Base-by-base conservation (phyloP, 805 yeast species). In the Candida krabiensis region DNA sequence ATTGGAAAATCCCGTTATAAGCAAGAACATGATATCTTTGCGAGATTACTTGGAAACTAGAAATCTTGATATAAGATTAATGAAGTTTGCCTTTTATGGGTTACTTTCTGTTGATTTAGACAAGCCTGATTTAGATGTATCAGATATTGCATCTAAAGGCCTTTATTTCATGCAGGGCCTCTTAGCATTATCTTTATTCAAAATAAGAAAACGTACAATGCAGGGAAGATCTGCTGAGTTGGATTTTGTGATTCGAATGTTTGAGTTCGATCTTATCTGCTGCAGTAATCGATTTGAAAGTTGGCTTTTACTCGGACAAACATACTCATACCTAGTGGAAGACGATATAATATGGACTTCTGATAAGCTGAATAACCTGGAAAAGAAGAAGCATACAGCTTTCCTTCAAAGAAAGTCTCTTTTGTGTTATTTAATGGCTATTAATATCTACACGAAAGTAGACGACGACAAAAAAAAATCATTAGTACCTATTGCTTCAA, bases 261-360 rank as follows among this genome's bases (percentile, higher is more conserved):
- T 89, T 41, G 73, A 70, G 34, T 66, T 69, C 37, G 98, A 93
- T 56, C 60, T 93, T 13, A 52, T 80, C 1, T 80, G 80, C 50
- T 79, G 84, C 4, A 72, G 84, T 2, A 64, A 73, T 27, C 66
- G 96, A 21, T 70, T 83, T 32, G 99, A 93, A 60, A 79, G 86
- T 7, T 93, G 99, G 99, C 67, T 79, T 28, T 70, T 87, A 1
- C 58, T 93, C 11, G 96, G 95, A 0, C 88, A 83, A 53, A 80
- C 91, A 0, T 89, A 74, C 49, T 81, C 89, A 0, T 80, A 70
- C 40, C 64, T 86, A 28, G 95, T 84, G 0, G 97, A 91, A 47
- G 96, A 89, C 58, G 96, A 87, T 46, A 62, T 93, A 39, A 79
- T 86, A n/a, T 88, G 96, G 95, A 85, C 91, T 1, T 80, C 96